Percentiles rank a stretch among this genome's conserved stretches.
phyloP scores from a whole-genome alignment of 176 grass and related monocot genomes.

The Saccharum officinarum region DNA sequence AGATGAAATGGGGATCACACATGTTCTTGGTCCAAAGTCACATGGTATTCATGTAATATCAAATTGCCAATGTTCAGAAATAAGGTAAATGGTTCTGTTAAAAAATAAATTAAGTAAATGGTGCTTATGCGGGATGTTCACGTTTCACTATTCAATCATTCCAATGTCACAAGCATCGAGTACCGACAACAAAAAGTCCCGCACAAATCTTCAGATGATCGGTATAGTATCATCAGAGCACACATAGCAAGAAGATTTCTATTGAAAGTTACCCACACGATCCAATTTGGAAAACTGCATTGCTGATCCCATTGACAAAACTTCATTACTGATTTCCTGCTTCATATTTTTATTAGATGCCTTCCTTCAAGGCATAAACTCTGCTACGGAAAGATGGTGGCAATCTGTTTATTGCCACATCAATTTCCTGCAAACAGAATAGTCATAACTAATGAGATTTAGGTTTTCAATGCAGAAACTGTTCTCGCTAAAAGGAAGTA shows the following conservation, averaged over 20 bases:
- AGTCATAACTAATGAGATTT: background rate
- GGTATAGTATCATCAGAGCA: background rate
- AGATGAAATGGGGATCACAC: background rate
- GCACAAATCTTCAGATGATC: background rate
- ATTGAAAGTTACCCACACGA: background rate
- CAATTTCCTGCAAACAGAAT: constrained; percentile 74
- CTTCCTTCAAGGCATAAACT: constrained; percentile 72
- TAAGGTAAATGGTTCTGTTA: background rate
- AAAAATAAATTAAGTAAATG: background rate
- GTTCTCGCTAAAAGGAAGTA: background rate
- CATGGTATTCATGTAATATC: background rate
- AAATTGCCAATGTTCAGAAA: constrained; percentile 3
- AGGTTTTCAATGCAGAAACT: background rate
- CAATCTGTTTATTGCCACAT: constrained; percentile 57
- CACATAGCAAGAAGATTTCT: background rate
- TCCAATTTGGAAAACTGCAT: constrained; percentile 8
- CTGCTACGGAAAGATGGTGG: constrained; percentile 55
- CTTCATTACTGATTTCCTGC: background rate
- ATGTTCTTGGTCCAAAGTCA: background rate
- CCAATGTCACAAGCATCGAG: constrained; percentile 13
- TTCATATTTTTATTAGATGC: constrained; percentile 42
- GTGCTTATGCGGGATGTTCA: background rate
- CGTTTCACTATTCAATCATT: background rate
- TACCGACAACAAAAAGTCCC: background rate
- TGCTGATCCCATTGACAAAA: background rate